Evolutionary conservation across 768 basidiomycete genomes (phyloP), one percentile per base, ranked within the genome.

Genomic region (Phylloporus sp.): DNA sequence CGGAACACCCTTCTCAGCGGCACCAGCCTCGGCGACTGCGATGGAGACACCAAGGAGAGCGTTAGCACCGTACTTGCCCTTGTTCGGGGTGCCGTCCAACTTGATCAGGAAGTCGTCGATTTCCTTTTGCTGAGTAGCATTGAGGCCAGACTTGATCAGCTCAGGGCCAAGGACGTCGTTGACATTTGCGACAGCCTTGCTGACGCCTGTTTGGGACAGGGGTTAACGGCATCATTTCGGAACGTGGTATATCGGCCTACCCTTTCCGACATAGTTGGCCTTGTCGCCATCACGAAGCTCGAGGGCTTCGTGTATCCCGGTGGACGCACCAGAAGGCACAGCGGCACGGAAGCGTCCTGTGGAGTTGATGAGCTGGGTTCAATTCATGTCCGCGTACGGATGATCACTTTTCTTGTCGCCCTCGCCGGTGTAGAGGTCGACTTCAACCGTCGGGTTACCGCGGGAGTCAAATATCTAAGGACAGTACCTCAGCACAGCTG

Each of bases 41-140:
- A 98, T 97, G 55, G 91, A 95, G 65, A 99, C 91, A 72, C 94
- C 97, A 53, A 99, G 90, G 73, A 98, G 97, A 66, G 97, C 97
- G 72, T 99, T 99, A 47, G 97, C 97, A 64, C 97, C 97, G 67
- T 97, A 86, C 72, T 95, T 95, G 72, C 93, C 95, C 82, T 99
- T 99, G 88, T 99, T 99, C 56, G 91, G 76, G 55, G 94, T 94
- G 50, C 92, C 93, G 67, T 99, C 97, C 63, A 91, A 84, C 77
- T 97, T 93, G 84, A 97, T 95, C 71, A 99, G 80, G 77, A 98
- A 87, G 72, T 97, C 89, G 66, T 99, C 97, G 64, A 99, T 83
- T 61, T 95, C 91, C 74, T 91, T 94, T 73, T 99, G 97, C 52
- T 85, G 71, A 55, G 89, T 91, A 68, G 95, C 93, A 39, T 79